Evolutionary conservation across 2,329 filamentous ascomycete species (phyloP).

Genomic region (Cladorrhinum sp.): DNA sequence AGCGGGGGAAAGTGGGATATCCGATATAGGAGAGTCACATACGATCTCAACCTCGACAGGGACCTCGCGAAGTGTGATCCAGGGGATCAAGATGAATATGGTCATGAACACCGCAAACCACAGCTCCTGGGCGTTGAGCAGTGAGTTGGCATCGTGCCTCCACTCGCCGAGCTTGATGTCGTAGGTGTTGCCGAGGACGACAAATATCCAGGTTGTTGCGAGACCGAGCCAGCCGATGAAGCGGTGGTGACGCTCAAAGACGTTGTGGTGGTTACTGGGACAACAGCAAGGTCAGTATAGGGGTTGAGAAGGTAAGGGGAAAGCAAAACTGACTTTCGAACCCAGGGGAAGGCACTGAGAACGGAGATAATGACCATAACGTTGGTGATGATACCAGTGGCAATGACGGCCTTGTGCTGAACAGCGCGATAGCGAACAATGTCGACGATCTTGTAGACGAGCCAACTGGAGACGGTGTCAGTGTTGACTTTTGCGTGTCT

Average conservation of each 20-base stretch:
- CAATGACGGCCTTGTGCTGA: conserved; percentile 36
- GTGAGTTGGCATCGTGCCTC: conserved; percentile 33
- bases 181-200: conserved; percentile 38
- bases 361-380: conserved; percentile 37
- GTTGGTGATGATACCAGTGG: conserved; percentile 39
- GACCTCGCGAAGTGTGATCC: conserved; percentile 39
- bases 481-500: neutral
- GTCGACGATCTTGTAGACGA: conserved; percentile 39
- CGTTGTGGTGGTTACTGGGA: conserved; percentile 38
- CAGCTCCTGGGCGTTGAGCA: conserved; percentile 38
- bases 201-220: conserved; percentile 38
- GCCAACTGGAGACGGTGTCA: conserved; percentile 32
- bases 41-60: conserved; percentile 40
- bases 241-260: conserved; percentile 41
- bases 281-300: conserved; percentile 1
- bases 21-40: too few species aligned
- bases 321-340: conserved; percentile 39
- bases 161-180: conserved; percentile 36
- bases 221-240: conserved; percentile 42
- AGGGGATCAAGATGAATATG: conserved; percentile 39
- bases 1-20: too few species aligned
- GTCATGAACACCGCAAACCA: conserved; percentile 43
- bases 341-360: conserved; percentile 40
- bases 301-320: neutral
- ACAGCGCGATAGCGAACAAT: conserved; percentile 34